Conservation (phyloP, 768 basidiomycete species). For the Calocybe indica region DNA sequence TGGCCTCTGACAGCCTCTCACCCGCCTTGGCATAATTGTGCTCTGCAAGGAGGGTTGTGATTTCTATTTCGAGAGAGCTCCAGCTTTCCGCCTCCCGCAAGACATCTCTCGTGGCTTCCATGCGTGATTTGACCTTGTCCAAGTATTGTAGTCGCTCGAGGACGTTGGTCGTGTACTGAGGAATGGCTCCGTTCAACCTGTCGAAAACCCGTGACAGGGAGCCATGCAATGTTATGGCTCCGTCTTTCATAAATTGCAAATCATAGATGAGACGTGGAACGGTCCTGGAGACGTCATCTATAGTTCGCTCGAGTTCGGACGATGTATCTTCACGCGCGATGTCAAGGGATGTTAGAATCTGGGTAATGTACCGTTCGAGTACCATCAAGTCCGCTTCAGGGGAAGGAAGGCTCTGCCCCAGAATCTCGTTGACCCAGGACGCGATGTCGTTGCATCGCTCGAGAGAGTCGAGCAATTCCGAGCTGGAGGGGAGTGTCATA, state of each 20-base stretch:
- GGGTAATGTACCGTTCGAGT: conserved; percentile 70
- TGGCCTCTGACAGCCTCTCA: conserved; percentile 86
- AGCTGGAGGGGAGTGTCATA: conserved; percentile 29
- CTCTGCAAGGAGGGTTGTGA: conserved; percentile 77
- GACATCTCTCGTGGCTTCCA: conserved; percentile 88
- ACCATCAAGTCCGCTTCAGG: conserved; percentile 37
- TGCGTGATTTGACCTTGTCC: conserved; percentile 76
- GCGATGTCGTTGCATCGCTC: conserved; percentile 57
- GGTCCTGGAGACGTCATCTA: conserved; percentile 88
- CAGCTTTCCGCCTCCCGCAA: conserved; percentile 94
- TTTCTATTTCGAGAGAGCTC: conserved; percentile 92
- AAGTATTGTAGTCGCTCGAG: conserved; percentile 76
- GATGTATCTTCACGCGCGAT: conserved; percentile 88
- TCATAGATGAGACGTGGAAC: conserved; percentile 93
- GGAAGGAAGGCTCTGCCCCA: conserved; percentile 24
- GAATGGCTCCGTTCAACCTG: conserved; percentile 44
- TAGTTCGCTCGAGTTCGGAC: conserved; percentile 75
- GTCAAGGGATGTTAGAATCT: conserved; percentile 75
- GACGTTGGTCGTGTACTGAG: conserved; percentile 54
- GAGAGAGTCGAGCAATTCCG: conserved; percentile 46
- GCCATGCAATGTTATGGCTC: conserved; percentile 70
- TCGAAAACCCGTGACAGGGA: conserved; percentile 58
- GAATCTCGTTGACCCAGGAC: conserved; percentile 68
- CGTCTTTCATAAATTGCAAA: conserved; percentile 95
- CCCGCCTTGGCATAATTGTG: conserved; percentile 84